These are phyloP conservation scores for Sclerotinia glacialis DNA, from an alignment of 2,329 filamentous ascomycete genomes.

Conservation along the genomic window DNA sequence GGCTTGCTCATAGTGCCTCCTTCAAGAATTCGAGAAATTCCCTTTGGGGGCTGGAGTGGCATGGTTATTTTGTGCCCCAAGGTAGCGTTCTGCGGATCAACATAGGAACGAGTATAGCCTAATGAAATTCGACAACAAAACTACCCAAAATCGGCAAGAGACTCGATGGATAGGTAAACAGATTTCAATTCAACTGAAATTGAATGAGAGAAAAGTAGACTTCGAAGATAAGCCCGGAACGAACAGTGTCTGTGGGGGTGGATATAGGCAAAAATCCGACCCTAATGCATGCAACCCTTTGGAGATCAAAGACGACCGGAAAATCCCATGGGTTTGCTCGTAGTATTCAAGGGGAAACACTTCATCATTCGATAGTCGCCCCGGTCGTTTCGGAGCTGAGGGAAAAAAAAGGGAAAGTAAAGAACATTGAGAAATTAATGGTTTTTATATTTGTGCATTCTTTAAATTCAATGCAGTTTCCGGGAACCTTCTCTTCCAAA, in stretches of 20 bases:
- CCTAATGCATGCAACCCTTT: not conserved
- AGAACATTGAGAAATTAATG: not conserved
- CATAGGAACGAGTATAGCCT: not conserved
- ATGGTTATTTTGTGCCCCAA: not conserved
- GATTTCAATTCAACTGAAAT: too few species aligned
- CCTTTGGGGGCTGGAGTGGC: not conserved
- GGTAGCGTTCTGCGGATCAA: not conserved
- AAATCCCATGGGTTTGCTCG: not conserved
- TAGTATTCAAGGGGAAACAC: not conserved
- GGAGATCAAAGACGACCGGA: not conserved
- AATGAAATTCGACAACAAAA: not conserved
- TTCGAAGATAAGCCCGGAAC: not conserved
- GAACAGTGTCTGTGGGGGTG: not conserved
- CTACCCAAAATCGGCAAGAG: not conserved
- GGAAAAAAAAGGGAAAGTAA: not conserved
- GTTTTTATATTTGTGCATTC: not conserved
- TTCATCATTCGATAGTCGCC: not conserved
- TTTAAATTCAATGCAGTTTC: not conserved
- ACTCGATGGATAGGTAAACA: not conserved
- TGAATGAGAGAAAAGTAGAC: not conserved
- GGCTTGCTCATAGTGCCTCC: not conserved
- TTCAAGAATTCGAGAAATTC: not conserved
- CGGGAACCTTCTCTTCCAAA: conserved; percentile 7
- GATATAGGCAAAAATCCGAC: not conserved
- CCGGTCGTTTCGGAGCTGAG: not conserved